These are phyloP conservation scores for Geum urbanum DNA, from an alignment of 306 rosid species.

Conservation along the genomic window DNA sequence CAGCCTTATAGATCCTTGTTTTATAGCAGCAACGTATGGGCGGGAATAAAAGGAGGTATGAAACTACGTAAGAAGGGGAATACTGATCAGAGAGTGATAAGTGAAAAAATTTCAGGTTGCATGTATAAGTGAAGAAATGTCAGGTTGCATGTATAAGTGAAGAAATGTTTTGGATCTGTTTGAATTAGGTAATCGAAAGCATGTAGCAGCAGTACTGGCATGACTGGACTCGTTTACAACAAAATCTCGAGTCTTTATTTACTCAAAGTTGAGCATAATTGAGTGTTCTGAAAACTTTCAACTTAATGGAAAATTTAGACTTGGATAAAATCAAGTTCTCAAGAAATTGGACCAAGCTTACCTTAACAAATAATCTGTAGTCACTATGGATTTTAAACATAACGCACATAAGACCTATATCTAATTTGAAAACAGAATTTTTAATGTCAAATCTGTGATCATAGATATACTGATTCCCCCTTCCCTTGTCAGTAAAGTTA, in stretches of 20 bases:
- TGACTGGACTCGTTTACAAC: not conserved
- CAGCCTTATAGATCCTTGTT: not conserved
- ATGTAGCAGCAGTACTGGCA: not conserved
- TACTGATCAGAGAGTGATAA: too few relatives aligned
- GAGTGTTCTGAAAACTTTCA: not conserved
- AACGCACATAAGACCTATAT: not conserved
- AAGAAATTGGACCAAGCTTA: not conserved
- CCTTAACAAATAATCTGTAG: not conserved
- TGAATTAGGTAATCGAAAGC: not conserved
- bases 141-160: not conserved
- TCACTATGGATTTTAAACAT: not conserved
- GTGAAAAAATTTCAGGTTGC: not conserved
- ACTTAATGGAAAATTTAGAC: not conserved
- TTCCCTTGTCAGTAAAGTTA: not conserved
- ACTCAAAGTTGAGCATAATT: not conserved
- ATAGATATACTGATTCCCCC: not conserved
- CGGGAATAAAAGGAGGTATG: not conserved
- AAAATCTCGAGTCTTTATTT: not conserved
- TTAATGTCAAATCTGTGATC: not conserved
- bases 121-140: not conserved
- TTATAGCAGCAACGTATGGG: not conserved
- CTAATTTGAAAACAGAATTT: not conserved
- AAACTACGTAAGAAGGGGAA: too few relatives aligned
- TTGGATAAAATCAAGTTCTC: not conserved
- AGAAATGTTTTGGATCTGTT: not conserved